Percentiles rank a stretch among this genome's conserved stretches.
These are phyloP conservation scores for Beauveria sp. DNA, from an alignment of 2,329 filamentous ascomycete genomes.

Conservation along the genomic window DNA sequence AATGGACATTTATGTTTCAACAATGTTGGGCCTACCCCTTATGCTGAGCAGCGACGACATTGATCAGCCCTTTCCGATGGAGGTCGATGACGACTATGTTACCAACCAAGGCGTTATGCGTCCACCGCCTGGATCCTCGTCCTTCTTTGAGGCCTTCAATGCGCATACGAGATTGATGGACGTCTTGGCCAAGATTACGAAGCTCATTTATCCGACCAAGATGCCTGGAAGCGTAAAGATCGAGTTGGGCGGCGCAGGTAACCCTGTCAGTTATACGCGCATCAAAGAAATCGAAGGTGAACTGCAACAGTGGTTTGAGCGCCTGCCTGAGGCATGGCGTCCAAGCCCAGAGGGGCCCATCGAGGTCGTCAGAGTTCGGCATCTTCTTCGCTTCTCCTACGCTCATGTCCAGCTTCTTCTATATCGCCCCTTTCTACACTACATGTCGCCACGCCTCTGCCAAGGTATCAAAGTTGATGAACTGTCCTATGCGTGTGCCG, in stretches of 20 bases:
- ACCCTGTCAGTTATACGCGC: conserved; percentile 54
- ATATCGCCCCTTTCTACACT: conserved; percentile 78
- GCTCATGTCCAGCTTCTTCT: conserved; percentile 77
- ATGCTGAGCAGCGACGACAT: conserved; percentile 57
- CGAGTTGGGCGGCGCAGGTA: conserved; percentile 40
- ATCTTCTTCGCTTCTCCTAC: conserved; percentile 70
- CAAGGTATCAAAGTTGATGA: conserved; percentile 58
- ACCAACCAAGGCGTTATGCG: conserved; percentile 48
- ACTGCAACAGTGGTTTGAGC: conserved; percentile 55
- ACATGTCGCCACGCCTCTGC: conserved; percentile 59
- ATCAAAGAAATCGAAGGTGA: conserved; percentile 59
- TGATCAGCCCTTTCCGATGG: conserved; percentile 56
- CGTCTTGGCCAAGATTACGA: conserved; percentile 57
- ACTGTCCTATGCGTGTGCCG: conserved; percentile 66
- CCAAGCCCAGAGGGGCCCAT: conserved; percentile 70
- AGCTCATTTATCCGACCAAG: conserved; percentile 58
- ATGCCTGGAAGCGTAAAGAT: conserved; percentile 38
- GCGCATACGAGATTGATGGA: conserved; percentile 57
- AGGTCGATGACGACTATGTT: conserved; percentile 62
- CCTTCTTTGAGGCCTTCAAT: conserved; percentile 58
- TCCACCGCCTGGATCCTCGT: conserved; percentile 48
- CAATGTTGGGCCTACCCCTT: conserved; percentile 58
- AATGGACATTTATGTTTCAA: conserved; percentile 64
- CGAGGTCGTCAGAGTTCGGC: conserved; percentile 64
- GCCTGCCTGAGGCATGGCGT: conserved; percentile 66